Percentiles rank a stretch among this genome's conserved stretches.
phyloP scores from a whole-genome alignment of 768 basidiomycete genomes.

The Myochromella boudieri region DNA sequence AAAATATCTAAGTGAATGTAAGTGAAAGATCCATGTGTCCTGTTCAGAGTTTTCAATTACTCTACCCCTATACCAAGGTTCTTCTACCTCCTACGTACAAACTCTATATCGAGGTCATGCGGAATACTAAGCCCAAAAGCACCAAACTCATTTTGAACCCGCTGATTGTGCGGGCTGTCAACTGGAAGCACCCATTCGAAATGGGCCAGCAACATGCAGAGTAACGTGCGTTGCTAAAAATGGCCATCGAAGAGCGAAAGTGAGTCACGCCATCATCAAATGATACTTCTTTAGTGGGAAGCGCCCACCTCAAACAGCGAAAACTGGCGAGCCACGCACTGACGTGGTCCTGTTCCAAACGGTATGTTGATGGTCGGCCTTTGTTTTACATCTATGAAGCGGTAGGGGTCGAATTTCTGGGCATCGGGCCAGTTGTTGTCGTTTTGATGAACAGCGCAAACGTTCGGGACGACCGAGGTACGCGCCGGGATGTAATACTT shows the following conservation, averaged over 20 bases:
- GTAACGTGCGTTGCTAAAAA: conserved; percentile 30
- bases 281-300: too few species aligned
- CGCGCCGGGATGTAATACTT: conserved; percentile 29
- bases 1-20: too few species aligned
- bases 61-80: too few species aligned
- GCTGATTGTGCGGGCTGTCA: conserved; percentile 23
- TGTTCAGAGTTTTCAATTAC: too few species aligned
- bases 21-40: too few species aligned
- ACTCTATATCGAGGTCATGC: conserved; percentile 29
- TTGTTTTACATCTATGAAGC: conserved; percentile 21
- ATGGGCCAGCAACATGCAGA: conserved; percentile 31
- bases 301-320: conserved; percentile 24
- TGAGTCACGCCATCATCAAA: not conserved
- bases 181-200: conserved; percentile 33
- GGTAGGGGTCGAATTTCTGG: conserved; percentile 28
- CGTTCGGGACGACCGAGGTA: conserved; percentile 30
- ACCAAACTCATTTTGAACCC: conserved; percentile 32
- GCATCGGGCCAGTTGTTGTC: conserved; percentile 27
- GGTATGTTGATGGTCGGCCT: conserved; percentile 23
- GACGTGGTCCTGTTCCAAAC: conserved; percentile 31
- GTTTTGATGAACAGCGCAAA: conserved; percentile 31
- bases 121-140: conserved; percentile 35
- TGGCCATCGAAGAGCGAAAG: not conserved
- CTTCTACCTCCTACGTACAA: conserved; percentile 17
- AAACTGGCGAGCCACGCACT: conserved; percentile 32